Evolutionary conservation across 148 eudicot genomes (phyloP), one percentile per base, ranked within the genome.

Genomic region (Arctostaphylos glauca): DNA sequence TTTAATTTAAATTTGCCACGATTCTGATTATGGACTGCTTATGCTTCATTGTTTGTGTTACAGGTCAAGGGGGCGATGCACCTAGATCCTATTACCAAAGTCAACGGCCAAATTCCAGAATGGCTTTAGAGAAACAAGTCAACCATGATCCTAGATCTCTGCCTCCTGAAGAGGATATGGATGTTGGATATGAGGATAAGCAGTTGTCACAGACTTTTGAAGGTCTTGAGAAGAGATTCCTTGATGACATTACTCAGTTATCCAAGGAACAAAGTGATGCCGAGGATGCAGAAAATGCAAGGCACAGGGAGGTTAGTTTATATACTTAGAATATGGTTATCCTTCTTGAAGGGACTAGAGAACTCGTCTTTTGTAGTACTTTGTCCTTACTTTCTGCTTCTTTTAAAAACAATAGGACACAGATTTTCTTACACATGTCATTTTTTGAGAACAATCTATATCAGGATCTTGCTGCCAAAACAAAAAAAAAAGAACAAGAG

Each of bases 191-290:
- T 71, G 91, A 90, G 77, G 88, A 90, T 76, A 83, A 86, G 81
- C 79, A 15, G 54, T 50, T 77, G 55, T 23, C 54, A 5, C 89
- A 58, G 71, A 87, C 86, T 76, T 90, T 90, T 82, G 91, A 90
- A 70, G 89, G 87, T 82, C 90, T 90, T 84, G 92, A 90, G 78
- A 84, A 90, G 83, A 90, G 84, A 80, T 90, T 88, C 52, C 81
- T 85, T 21, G 89, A 86, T 59, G 92, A 90, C 46, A 87, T 90
- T 6, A 83, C 84, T 84, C 86, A 90, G 84, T 85, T 90, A 75
- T 85, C 86, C 84, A 90, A 90, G 81, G 92, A 90, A 80, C 92
- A 88, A 83, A 83, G 68, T 74, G 92, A 90, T 84, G 91, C 88
- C 43, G 92, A 90, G 81, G 92, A 90, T 86, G 90, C 87, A 10